Evolutionary conservation across 306 rosid genomes (phyloP), one percentile per base, ranked within the genome.

Genomic region (Casuarina cunninghamiana): DNA sequence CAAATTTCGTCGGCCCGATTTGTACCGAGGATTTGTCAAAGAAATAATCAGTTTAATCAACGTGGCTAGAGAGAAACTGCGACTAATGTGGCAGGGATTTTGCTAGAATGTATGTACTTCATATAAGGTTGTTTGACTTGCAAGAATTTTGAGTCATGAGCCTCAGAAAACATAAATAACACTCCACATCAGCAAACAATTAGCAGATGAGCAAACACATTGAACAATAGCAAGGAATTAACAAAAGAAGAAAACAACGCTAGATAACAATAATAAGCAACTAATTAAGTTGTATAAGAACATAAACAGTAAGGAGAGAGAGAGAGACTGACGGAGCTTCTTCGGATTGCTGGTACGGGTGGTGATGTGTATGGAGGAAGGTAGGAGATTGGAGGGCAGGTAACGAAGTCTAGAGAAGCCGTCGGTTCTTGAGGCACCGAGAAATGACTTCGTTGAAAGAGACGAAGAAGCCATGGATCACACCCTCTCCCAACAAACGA

Each of bases 261-360:
- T 3, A 2, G 9, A 10, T 32, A 12, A 63, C 15, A 12, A 32
- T 54, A 4, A 54, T 2, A 19, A 21, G 63, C 38, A 19, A 57
- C 2, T 57, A 12, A 48, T 48, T n/a, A 38, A 78, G 39, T 21
- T 48, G 4, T 1, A 50, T 12, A 44, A 35, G 15, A 57, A 39
- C 37, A 73, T 48, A 62, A 77, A 17, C 32, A 10, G 6, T 10
- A 26, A 2, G 3, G 2, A 76, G 43, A 62, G 39, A 78, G 80
- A 53, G 73, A 77, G 69, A 71, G 15, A 87, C 97, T 81, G 3
- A 95, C 99, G 97, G 82, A 95, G 93, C 77, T 83, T 87, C 81
- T 80, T 95, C 5, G 81, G 79, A 49, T 68, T 53, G 32, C 83
- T 81, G 2, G 88, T 82, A 10, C 87, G 85, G 85, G 78, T 57